Evolutionary conservation across 2,329 filamentous ascomycete species (phyloP).

Genomic region (Coniochaeta hoffmannii): DNA sequence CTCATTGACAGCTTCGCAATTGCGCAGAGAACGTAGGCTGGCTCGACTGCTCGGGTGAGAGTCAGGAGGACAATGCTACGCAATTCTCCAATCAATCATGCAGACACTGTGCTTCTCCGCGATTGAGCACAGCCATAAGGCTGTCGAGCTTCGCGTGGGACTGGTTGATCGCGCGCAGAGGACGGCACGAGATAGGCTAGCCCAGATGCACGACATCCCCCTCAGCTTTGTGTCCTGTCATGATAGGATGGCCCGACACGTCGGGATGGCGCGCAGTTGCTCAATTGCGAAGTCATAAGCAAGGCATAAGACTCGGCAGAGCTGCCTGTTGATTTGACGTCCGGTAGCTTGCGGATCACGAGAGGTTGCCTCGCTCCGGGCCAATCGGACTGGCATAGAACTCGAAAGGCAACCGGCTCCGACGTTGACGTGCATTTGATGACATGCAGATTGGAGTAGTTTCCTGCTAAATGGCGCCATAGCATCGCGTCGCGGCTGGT

Average conservation of each 20-base stretch:
- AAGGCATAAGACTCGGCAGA: neutral
- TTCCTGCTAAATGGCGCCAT: neutral
- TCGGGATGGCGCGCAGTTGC: neutral
- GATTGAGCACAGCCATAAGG: conserved; percentile 1
- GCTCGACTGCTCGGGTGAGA: neutral
- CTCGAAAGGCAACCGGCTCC: neutral
- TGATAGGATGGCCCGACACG: neutral
- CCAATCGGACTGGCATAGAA: neutral
- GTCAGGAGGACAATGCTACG: neutral
- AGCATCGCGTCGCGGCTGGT: neutral
- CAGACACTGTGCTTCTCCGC: neutral
- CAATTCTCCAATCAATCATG: conserved; percentile 1
- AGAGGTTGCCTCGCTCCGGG: neutral
- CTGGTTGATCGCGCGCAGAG: neutral
- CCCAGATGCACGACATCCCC: conserved; percentile 1
- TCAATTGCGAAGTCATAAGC: conserved; percentile 1
- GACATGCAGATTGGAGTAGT: neutral
- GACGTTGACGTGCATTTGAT: neutral
- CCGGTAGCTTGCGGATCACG: neutral
- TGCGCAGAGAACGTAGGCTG: neutral
- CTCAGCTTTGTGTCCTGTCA: neutral
- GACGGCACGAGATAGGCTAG: conserved; percentile 1
- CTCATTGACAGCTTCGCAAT: neutral
- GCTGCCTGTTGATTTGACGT: neutral
- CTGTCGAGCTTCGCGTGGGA: neutral